Evolutionary conservation across 2,329 filamentous ascomycete genomes (phyloP).

Genomic region (Clarireedia hainanense): DNA sequence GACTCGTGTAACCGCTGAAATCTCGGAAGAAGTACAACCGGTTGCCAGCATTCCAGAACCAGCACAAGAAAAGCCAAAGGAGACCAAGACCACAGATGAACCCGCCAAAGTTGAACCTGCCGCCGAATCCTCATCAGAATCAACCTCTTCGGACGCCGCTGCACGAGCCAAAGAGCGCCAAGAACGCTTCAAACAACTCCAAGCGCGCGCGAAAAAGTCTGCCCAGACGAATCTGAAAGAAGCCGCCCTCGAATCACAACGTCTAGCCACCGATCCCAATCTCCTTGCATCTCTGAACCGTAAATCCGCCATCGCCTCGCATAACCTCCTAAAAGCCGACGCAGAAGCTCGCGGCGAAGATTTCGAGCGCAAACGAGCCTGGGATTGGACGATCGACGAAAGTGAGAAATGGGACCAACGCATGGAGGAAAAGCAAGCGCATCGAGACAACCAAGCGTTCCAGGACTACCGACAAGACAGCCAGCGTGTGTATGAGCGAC

Average conservation of each 20-base stretch:
- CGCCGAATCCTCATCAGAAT: slow-evolving; percentile 14
- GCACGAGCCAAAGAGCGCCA: slow-evolving; percentile 56
- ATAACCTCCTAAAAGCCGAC: slow-evolving; percentile 90
- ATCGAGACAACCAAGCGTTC: slow-evolving; percentile 81
- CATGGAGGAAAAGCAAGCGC: slow-evolving; percentile 73
- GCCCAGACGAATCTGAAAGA: slow-evolving; percentile 73
- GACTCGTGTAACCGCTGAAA: slow-evolving; percentile 27
- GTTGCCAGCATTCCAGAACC: slow-evolving; percentile 5
- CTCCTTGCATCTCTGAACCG: slow-evolving; percentile 73
- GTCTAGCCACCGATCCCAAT: slow-evolving; percentile 67
- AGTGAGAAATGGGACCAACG: slow-evolving; percentile 90
- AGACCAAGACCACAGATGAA: background rate
- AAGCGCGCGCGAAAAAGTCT: slow-evolving; percentile 69
- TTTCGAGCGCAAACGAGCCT: slow-evolving; percentile 95
- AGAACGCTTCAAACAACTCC: slow-evolving; percentile 79
- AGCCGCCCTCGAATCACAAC: slow-evolving; percentile 74
- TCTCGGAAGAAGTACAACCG: slow-evolving; percentile 10
- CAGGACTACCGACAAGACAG: slow-evolving; percentile 82
- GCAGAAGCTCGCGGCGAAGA: slow-evolving; percentile 78
- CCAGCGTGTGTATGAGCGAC: slow-evolving; percentile 87
- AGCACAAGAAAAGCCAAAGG: slow-evolving; percentile 9
- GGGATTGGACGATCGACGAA: slow-evolving; percentile 98
- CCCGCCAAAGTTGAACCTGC: background rate
- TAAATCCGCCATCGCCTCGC: slow-evolving; percentile 77
- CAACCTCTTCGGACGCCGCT: slow-evolving; percentile 27